Percentiles rank a stretch among this genome's conserved stretches.
Evolutionary conservation across 352 stramenopile species (phyloP).

Genomic region (Phytophthora aleatoria): DNA sequence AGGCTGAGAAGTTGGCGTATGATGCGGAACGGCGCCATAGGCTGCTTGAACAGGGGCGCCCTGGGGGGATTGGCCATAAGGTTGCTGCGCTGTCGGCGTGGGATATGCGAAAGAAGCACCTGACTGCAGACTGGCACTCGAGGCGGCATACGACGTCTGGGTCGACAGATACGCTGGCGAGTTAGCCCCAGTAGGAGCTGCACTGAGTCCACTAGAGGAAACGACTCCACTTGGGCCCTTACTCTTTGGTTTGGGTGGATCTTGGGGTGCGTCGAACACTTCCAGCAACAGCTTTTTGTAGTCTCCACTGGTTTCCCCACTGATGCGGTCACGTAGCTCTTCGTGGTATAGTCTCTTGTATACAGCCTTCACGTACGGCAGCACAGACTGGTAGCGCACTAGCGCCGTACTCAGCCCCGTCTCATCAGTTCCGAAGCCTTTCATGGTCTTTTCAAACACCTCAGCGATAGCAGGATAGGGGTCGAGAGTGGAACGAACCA

Average conservation of each 20-base stretch:
- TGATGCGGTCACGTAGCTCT: constrained; percentile 64
- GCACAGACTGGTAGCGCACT: constrained; percentile 61
- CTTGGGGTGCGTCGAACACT: constrained; percentile 73
- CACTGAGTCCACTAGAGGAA: constrained; percentile 3
- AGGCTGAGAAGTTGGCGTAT: constrained; percentile 21
- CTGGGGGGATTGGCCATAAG: constrained; percentile 25
- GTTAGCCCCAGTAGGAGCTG: constrained; percentile 2
- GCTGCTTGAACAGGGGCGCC: constrained; percentile 13
- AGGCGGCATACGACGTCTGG: constrained; percentile 26
- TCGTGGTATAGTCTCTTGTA: constrained; percentile 68
- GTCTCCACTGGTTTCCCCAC: constrained; percentile 62
- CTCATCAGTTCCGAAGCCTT: constrained; percentile 72
- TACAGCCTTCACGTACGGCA: constrained; percentile 55
- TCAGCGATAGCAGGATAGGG: constrained; percentile 70
- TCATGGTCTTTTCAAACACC: constrained; percentile 77
- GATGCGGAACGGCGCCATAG: constrained; percentile 17
- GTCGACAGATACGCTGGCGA: constrained; percentile 22
- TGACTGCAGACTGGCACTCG: constrained; percentile 10
- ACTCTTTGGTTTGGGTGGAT: constrained; percentile 31
- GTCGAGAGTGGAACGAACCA: constrained; percentile 60
- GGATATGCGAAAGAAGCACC: constrained; percentile 16
- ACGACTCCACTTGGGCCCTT: constrained; percentile 17
- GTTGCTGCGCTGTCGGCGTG: constrained; percentile 22
- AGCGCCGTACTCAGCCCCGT: constrained; percentile 56
- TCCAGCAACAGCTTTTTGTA: constrained; percentile 65